Percentiles rank a stretch among this genome's conserved stretches.
Conservation (phyloP, 2,329 filamentous ascomycete genomes). For the Biscogniauxia mediterranea region DNA sequence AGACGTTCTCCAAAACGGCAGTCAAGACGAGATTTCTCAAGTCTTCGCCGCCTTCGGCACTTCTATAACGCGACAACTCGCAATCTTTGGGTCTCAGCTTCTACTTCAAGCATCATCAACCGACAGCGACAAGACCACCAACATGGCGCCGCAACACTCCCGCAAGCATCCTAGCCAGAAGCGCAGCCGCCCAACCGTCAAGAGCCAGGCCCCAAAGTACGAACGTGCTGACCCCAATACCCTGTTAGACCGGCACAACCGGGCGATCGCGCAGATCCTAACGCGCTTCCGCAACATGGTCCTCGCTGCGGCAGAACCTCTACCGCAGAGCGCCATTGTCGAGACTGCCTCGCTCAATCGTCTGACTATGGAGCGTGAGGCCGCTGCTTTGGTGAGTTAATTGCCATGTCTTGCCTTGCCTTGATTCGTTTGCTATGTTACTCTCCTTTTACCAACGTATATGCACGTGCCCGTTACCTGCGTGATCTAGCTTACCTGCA, state of each 20-base stretch:
- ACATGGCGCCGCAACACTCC: background rate
- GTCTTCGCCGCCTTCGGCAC: background rate
- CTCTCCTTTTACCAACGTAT: background rate
- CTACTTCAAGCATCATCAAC: background rate
- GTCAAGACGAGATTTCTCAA: too few species aligned
- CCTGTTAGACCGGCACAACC: constrained; percentile 44
- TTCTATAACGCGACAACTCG: background rate
- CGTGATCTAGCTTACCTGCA: too few species aligned
- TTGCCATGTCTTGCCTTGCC: background rate
- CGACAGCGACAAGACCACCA: background rate
- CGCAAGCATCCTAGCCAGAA: background rate
- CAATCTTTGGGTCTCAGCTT: background rate
- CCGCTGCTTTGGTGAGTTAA: constrained; percentile 35
- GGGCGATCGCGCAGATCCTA: constrained; percentile 44
- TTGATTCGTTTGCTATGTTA: background rate
- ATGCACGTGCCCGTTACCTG: too few species aligned
- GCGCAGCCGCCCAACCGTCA: background rate
- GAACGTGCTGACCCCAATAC: constrained; percentile 7
- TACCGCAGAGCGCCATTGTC: constrained; percentile 34
- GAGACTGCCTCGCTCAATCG: constrained; percentile 40
- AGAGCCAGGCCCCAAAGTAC: background rate
- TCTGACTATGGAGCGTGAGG: constrained; percentile 40
- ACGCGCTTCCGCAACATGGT: constrained; percentile 44
- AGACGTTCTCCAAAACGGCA: background rate
- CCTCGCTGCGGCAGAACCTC: constrained; percentile 34